These are phyloP conservation scores for Thymus quinquecostatus DNA, from an alignment of 257 asterid species.

Conservation along the genomic window DNA sequence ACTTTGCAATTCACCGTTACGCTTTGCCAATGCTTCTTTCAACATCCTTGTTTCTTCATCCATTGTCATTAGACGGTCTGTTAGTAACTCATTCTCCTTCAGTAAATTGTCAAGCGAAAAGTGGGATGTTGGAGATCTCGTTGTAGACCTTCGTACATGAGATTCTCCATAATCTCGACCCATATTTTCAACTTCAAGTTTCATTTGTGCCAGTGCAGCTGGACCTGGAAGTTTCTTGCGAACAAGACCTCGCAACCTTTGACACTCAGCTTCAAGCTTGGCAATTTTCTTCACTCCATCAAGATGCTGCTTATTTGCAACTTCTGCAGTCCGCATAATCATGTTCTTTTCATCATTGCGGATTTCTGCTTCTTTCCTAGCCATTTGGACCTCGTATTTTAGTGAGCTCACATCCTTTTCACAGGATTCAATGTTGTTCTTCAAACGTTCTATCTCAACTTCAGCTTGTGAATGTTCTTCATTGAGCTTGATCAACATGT, in stretches of 20 bases:
- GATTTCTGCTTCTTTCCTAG: constrained; percentile 83
- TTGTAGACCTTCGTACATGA: constrained; percentile 64
- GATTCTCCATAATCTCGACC: constrained; percentile 75
- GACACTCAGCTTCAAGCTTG: constrained; percentile 95
- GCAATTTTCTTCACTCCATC: constrained; percentile 92
- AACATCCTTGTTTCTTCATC: constrained; percentile 92
- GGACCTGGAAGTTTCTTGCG: constrained; percentile 95
- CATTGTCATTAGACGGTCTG: constrained; percentile 77
- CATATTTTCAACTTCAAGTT: constrained; percentile 84
- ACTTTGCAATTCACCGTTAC: constrained; percentile 77
- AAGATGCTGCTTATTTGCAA: constrained; percentile 82
- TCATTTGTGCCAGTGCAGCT: constrained; percentile 96
- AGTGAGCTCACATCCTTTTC: constrained; percentile 82
- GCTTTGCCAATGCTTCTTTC: constrained; percentile 86
- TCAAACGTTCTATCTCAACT: constrained; percentile 65
- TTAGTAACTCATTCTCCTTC: constrained; percentile 77
- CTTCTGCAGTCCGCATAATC: constrained; percentile 88
- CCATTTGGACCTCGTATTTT: constrained; percentile 82
- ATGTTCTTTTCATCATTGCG: constrained; percentile 92
- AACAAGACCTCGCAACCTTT: constrained; percentile 91
- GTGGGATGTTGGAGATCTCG: constrained; percentile 62
- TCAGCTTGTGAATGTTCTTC: constrained; percentile 87
- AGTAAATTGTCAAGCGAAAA: constrained; percentile 60
- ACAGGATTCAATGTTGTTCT: constrained; percentile 62
- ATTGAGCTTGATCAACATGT: constrained; percentile 69